Percentiles rank a stretch among this genome's conserved stretches.
Evolutionary conservation across 192 early-diverging fungal species (phyloP).

Genomic region (Linnemannia schmuckeri): DNA sequence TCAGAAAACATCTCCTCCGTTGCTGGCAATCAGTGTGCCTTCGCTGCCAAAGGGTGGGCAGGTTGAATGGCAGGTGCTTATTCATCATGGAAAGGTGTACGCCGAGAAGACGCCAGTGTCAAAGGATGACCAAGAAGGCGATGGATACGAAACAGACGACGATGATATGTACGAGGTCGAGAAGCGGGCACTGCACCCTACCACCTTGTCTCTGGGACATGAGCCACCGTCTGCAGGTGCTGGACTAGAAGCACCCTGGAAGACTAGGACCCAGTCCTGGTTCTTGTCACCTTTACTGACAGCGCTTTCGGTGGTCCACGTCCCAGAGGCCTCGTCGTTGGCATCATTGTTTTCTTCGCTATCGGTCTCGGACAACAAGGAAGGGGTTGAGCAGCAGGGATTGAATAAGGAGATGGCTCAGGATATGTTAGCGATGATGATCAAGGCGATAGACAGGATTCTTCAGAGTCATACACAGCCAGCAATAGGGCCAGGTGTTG

Average conservation of each 20-base stretch:
- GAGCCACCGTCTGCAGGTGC: constrained; percentile 5
- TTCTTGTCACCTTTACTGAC: constrained; percentile 33
- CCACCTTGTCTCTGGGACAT: not conserved
- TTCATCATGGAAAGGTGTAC: constrained; percentile 56
- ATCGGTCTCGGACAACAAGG: constrained; percentile 9
- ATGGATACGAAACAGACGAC: constrained; percentile 51
- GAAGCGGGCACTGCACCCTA: constrained; percentile 33
- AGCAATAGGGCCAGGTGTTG: constrained; percentile 28
- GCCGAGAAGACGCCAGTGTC: constrained; percentile 22
- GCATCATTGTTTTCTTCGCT: constrained; percentile 14
- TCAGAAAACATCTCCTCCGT: constrained; percentile 48
- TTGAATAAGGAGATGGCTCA: not conserved
- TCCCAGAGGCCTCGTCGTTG: constrained; percentile 10
- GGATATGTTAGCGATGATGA: constrained; percentile 41
- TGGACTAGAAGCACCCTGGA: constrained; percentile 12
- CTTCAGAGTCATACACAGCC: constrained; percentile 8
- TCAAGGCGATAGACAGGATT: constrained; percentile 34
- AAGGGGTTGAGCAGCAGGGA: not conserved
- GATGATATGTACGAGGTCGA: constrained; percentile 44
- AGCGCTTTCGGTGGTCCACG: constrained; percentile 17
- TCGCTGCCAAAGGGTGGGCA: constrained; percentile 70
- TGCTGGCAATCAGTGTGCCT: constrained; percentile 69
- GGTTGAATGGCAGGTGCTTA: constrained; percentile 77
- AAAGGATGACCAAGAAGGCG: not conserved
- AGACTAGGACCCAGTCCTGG: constrained; percentile 35